Conservation (phyloP, 345 rosid genomes). For the Linum lewisii region DNA sequence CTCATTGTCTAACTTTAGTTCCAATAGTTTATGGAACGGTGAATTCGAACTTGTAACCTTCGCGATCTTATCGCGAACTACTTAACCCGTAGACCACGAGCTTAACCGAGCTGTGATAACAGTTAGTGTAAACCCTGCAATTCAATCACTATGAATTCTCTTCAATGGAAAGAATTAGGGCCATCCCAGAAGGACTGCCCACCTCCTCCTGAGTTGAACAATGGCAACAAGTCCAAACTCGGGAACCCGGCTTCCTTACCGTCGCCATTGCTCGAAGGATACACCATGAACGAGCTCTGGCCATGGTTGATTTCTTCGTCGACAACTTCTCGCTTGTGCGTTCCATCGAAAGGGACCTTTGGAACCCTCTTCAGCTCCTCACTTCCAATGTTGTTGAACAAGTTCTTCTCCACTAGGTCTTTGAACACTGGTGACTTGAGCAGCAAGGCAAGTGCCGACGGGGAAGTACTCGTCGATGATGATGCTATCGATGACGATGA, state of each 20-base stretch:
- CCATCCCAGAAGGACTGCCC: constrained; percentile 20
- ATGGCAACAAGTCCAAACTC: constrained; percentile 15
- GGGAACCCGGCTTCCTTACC: constrained; percentile 7
- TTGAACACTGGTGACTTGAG: constrained; percentile 35
- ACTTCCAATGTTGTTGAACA: neutral
- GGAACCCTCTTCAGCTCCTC: constrained; percentile 1
- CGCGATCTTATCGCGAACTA: too few species aligned
- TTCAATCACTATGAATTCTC: neutral
- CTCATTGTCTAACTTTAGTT: too few species aligned
- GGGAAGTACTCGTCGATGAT: constrained; percentile 21
- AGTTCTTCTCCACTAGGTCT: constrained; percentile 37
- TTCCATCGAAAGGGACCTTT: neutral
- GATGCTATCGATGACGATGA: constrained; percentile 3
- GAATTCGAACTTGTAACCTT: too few species aligned
- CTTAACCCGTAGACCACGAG: too few species aligned
- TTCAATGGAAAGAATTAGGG: neutral
- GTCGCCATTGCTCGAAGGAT: constrained; percentile 1
- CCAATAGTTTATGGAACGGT: too few species aligned
- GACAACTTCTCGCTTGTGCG: neutral
- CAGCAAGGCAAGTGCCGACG: constrained; percentile 43
- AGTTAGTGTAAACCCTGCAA: neutral
- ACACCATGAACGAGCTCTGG: constrained; percentile 1
- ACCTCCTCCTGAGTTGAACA: constrained; percentile 4
- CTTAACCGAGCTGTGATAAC: too few species aligned
- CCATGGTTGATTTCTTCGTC: neutral